Conservation (phyloP, 2,329 filamentous ascomycete species). For the Nemania sp. region DNA sequence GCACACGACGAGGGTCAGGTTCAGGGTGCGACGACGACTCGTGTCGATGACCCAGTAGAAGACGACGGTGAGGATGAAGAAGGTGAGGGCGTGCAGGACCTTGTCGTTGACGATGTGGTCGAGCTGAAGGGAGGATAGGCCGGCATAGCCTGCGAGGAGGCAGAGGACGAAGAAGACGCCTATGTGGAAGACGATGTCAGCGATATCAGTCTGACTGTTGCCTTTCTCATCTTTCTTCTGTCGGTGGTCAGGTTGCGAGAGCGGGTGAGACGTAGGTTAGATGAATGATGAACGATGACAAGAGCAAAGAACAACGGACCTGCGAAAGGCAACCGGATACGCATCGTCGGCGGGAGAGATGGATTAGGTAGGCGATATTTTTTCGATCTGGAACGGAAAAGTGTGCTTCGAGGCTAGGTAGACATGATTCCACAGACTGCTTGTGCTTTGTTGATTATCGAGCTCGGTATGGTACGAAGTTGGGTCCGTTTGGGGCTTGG, state of each 20-base stretch:
- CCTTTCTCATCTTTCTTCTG: no score
- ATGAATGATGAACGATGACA: background rate
- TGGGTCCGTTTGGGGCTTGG: no score
- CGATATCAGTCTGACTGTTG: constrained; percentile 6
- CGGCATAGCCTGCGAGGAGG: constrained; percentile 76
- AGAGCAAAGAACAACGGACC: constrained; percentile 59
- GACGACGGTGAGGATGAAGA: constrained; percentile 82
- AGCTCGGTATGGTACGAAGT: no score
- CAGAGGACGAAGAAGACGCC: constrained; percentile 72
- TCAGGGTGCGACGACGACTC: constrained; percentile 78
- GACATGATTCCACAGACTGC: constrained; percentile 22
- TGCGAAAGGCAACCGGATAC: constrained; percentile 86
- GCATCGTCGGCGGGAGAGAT: constrained; percentile 57
- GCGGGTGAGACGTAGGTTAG: background rate
- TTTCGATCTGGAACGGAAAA: constrained; percentile 14
- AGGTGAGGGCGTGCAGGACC: constrained; percentile 81
- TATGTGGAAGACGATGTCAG: constrained; percentile 43
- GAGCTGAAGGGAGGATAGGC: constrained; percentile 69
- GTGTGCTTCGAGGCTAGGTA: constrained; percentile 22
- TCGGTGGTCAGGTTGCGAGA: background rate
- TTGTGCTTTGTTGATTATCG: no score
- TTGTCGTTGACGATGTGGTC: constrained; percentile 79
- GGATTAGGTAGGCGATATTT: background rate
- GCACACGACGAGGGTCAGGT: constrained; percentile 81
- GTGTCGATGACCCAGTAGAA: constrained; percentile 99